Evolutionary conservation across 202 grass and related monocot genomes (phyloP), one percentile per base, ranked within the genome.

Genomic region (Zizania palustris): DNA sequence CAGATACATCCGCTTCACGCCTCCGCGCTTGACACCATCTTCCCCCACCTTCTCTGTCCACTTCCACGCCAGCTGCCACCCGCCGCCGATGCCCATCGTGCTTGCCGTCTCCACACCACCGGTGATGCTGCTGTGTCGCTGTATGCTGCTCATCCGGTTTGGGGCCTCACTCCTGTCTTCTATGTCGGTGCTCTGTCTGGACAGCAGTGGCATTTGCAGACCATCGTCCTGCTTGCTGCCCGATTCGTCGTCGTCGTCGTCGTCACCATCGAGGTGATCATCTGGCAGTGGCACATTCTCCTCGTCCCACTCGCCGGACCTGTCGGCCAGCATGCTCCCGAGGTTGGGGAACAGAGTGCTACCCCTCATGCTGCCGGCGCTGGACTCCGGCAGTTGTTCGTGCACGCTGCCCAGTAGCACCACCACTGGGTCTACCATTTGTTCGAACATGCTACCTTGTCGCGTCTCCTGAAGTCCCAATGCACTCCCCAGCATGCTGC

Each of bases 21-120:
- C 70, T 7, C 91, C 84, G 48, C 85, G 83, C 50, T 61, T 82
- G 3, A 63, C 70, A 58, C 90, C 86, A 19, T 93, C 86, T 0
- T 72, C 5, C 0, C 80, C 81, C 3, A 86, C 84, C 36, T 85
- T 81, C 59, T 88, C 86, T 0, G 86, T 87, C 90, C 88, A 89
- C 69, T 97, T 93, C 91, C 91, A 97, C 19, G 91, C 94, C n/a
- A 97, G 82, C 78, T 97, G 91, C 91, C 95, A 97, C 0, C 95
- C 95, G 18, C 95, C 91, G 3, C 91, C 91, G 76, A 97, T 97
- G 21, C 94, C 94, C 82, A 85, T 92, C 18, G 85, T 93, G 79
- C 84, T 93, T 3, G 67, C 87, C 37, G 42, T 75, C 72, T 88
- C 90, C 3, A 48, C 73, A 0, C 77, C 81, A 43, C 65, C 82